Conservation (phyloP, 169 alveolate species). For the Plasmodium falciparum region DNA sequence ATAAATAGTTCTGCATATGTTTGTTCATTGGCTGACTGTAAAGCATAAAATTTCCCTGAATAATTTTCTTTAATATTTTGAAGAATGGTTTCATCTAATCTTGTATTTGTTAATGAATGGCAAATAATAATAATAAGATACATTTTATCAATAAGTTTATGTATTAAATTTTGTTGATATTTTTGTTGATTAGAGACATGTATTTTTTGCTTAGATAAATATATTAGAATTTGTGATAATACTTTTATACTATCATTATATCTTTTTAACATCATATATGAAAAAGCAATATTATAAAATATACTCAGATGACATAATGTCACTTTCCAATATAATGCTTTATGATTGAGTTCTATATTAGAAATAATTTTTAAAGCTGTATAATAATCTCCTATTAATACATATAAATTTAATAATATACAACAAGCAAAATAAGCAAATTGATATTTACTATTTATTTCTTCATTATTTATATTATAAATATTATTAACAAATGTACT, state of each 20-base stretch:
- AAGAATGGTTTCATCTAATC: conserved; percentile 85
- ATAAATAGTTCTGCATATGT: conserved; percentile 85
- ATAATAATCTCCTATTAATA: conserved; percentile 87
- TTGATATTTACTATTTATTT: conserved; percentile 31
- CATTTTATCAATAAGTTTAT: conserved; percentile 86
- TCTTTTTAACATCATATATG: conserved; percentile 90
- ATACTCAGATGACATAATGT: conserved; percentile 88
- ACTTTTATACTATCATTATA: conserved; percentile 86
- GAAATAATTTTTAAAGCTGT: conserved; percentile 84
- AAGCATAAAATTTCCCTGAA: conserved; percentile 85
- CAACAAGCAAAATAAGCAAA: conserved; percentile 58
- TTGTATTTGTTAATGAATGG: conserved; percentile 79
- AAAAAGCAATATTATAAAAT: conserved; percentile 86
- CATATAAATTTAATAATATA: conserved; percentile 79
- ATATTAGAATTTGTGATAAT: conserved; percentile 83
- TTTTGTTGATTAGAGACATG: conserved; percentile 82
- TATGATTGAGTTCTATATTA: conserved; percentile 79
- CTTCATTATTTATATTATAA: conserved; percentile 48
- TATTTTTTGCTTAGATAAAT: conserved; percentile 83
- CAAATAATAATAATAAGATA: conserved; percentile 86
- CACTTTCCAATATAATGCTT: conserved; percentile 87
- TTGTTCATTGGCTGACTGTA: conserved; percentile 87
- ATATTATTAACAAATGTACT: conserved; percentile 21
- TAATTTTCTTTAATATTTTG: conserved; percentile 88
- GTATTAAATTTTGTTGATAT: conserved; percentile 84